These are phyloP conservation scores for Saururus chinensis DNA, from an alignment of 164 flowering plant species.

Conservation along the genomic window DNA sequence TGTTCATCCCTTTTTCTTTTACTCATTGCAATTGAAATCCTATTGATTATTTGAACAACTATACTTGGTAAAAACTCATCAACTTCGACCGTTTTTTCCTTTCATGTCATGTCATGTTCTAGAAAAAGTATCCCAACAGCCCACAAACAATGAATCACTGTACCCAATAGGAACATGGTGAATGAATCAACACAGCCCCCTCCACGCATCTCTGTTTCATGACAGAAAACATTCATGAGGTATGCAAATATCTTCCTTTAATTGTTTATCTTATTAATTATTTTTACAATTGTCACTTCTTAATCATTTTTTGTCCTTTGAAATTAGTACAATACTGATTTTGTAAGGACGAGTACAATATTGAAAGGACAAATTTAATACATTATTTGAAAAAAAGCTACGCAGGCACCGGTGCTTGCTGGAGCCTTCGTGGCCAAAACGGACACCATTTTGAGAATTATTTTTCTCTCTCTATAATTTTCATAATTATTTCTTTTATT, in stretches of 20 bases:
- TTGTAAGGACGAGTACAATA: too few species aligned
- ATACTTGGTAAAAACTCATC: not conserved
- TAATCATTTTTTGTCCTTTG: too few species aligned
- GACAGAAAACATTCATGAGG: constrained; percentile 31
- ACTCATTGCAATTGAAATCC: not conserved
- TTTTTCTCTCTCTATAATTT: too few species aligned
- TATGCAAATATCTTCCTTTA: constrained; percentile 13
- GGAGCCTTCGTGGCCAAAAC: too few species aligned
- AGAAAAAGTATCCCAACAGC: constrained; percentile 2
- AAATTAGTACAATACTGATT: too few species aligned
- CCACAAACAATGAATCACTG: constrained; percentile 32
- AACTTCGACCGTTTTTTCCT: not conserved
- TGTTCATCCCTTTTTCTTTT: too few species aligned
- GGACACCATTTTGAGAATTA: too few species aligned
- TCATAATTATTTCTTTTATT: too few species aligned
- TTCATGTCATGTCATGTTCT: not conserved
- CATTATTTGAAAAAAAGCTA: too few species aligned
- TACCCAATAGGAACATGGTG: constrained; percentile 43
- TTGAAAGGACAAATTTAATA: too few species aligned
- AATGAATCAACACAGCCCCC: constrained; percentile 6
- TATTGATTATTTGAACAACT: not conserved
- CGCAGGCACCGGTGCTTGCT: too few species aligned
- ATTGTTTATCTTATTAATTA: not conserved
- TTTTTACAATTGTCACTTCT: not conserved
- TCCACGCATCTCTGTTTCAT: constrained; percentile 14